A percentile compares a stretch with the other conserved stretches of the same genome.
Evolutionary conservation across 495 filamentous ascomycete genomes (phyloP).

Genomic region (Pyrenula massariospora): DNA sequence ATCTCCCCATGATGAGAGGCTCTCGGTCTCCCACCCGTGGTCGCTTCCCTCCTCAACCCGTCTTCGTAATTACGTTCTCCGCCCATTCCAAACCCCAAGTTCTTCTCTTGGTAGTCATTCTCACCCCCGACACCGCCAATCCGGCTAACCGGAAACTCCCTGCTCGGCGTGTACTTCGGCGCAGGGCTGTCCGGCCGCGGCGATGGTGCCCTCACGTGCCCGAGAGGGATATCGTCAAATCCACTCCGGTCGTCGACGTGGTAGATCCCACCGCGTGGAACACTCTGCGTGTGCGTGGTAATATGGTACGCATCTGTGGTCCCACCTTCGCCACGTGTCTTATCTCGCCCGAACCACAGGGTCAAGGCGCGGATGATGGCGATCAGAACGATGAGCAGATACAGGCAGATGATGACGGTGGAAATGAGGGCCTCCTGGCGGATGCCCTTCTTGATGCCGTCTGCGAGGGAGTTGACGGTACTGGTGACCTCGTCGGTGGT

Average conservation of each 20-base stretch:
- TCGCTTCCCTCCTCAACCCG: constrained; percentile 14
- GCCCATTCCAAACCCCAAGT: constrained; percentile 26
- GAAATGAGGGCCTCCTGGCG: constrained; percentile 69
- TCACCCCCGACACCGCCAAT: constrained; percentile 3
- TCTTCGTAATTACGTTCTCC: constrained; percentile 21
- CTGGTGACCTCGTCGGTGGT: constrained; percentile 72
- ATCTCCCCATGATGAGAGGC: not conserved
- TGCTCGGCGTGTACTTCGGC: constrained; percentile 16
- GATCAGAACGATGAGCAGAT: constrained; percentile 63
- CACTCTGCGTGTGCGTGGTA: constrained; percentile 5
- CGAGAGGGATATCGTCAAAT: constrained; percentile 3
- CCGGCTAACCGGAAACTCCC: not conserved
- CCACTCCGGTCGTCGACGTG: not conserved
- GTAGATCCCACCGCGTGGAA: constrained; percentile 15
- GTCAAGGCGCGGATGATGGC: constrained; percentile 56
- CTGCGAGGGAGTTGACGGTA: constrained; percentile 54
- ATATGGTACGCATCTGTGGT: constrained; percentile 19
- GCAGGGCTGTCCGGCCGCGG: constrained; percentile 7
- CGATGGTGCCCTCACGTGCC: constrained; percentile 14
- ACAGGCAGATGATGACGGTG: constrained; percentile 54
- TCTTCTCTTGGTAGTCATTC: constrained; percentile 23
- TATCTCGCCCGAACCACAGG: constrained; percentile 27
- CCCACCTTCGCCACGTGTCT: constrained; percentile 35
- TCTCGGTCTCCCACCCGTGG: not conserved
- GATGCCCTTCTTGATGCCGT: constrained; percentile 51